Conservation (phyloP, 164 flowering plant species). For the Vitis vinifera region ASM3070453v1 NC_081819.1:12879501-12880000, state of each 20-base stretch:
- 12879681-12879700: constrained; percentile 76
- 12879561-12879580: constrained; percentile 50
- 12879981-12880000: constrained; percentile 55
- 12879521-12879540: constrained; percentile 72
- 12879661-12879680: constrained; percentile 86
- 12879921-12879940: constrained; percentile 37
- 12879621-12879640: constrained; percentile 73
- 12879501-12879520: constrained; percentile 65
- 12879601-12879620: constrained; percentile 86
- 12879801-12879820: constrained; percentile 77
- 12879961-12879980: constrained; percentile 69
- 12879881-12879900: constrained; percentile 69
- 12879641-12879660: constrained; percentile 94
- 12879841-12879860: constrained; percentile 24
- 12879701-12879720: constrained; percentile 93
- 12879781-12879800: constrained; percentile 71
- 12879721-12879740: constrained; percentile 95
- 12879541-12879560: constrained; percentile 75
- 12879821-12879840: constrained; percentile 77
- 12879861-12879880: constrained; percentile 24
- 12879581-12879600: constrained; percentile 60
- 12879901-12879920: constrained; percentile 39
- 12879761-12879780: constrained; percentile 86
- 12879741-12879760: constrained; percentile 83
- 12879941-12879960: constrained; percentile 66